phyloP scores from a whole-genome alignment of 495 filamentous ascomycete genomes.

The Penicillium bovifimosum region DNA sequence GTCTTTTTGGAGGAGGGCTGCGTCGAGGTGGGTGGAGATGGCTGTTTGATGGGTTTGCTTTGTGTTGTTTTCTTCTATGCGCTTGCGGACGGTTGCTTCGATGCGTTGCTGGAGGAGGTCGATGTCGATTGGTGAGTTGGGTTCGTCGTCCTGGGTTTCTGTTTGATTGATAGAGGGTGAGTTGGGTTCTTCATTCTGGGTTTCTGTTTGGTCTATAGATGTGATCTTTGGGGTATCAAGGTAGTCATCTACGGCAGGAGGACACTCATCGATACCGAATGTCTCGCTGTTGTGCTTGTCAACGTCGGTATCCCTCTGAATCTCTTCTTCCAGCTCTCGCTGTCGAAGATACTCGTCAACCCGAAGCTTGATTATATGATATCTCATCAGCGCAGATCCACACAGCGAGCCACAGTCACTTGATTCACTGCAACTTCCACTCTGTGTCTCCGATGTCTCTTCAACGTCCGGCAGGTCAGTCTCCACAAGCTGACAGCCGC shows the following conservation, averaged over 20 bases:
- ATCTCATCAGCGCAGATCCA: neutral
- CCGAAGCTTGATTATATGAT: neutral
- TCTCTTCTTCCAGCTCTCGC: neutral
- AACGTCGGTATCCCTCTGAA: neutral
- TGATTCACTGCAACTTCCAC: neutral
- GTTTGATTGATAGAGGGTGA: neutral
- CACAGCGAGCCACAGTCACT: neutral
- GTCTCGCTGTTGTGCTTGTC: neutral
- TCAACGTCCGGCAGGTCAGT: neutral
- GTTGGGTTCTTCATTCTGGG: too few relatives aligned
- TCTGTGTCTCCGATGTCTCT: neutral
- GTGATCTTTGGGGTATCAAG: neutral
- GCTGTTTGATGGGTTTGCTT: neutral
- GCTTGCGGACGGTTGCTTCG: conserved; percentile 1
- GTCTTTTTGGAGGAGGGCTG: neutral
- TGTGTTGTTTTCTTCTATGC: conserved; percentile 1
- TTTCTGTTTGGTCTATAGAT: neutral
- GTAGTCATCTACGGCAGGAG: neutral
- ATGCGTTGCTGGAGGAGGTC: neutral
- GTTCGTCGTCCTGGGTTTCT: neutral
- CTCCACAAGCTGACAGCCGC: neutral
- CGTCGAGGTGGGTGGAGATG: neutral
- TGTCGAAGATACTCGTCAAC: neutral
- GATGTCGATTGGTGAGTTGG: neutral
- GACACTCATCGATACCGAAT: neutral